Evolutionary conservation across 1,139 yeast genomes (phyloP).

Genomic region (Meyerozyma guilliermondii): DNA sequence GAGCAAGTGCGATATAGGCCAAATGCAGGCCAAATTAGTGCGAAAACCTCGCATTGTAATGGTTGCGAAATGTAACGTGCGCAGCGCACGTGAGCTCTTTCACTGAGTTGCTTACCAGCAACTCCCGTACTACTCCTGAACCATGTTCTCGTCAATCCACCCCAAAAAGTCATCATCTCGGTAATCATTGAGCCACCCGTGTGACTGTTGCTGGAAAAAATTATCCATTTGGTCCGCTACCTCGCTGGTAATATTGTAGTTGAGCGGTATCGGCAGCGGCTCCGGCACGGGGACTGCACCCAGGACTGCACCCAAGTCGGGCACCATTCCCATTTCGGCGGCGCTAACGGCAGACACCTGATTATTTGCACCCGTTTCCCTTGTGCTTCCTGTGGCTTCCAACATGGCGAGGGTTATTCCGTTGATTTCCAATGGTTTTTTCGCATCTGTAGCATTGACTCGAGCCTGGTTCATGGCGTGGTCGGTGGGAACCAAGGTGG

Average conservation of each 20-base stretch:
- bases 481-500: conserved; percentile 84
- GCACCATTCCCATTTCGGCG: background rate
- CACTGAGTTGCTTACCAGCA: too few species aligned
- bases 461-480: conserved; percentile 59
- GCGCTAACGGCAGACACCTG: background rate
- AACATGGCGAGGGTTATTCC: conserved; percentile 79
- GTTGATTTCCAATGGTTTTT: conserved; percentile 62
- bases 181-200: conserved; percentile 71
- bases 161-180: conserved; percentile 81
- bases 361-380: conserved; percentile 13
- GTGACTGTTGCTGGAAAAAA: conserved; percentile 75
- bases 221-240: conserved; percentile 45
- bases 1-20: too few species aligned
- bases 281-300: conserved; percentile 9
- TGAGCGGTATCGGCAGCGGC: conserved; percentile 10
- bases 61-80: background rate
- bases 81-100: background rate
- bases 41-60: too few species aligned
- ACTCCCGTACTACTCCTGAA: too few species aligned
- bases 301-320: conserved; percentile 1
- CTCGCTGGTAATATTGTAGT: conserved; percentile 10
- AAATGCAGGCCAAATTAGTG: too few species aligned
- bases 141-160: conserved; percentile 76
- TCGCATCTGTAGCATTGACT: conserved; percentile 49
- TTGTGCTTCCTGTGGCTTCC: conserved; percentile 72